These are phyloP conservation scores for Neodidymelliopsis sp. DNA, from an alignment of 2,329 filamentous ascomycete species.

Conservation along the genomic window DNA sequence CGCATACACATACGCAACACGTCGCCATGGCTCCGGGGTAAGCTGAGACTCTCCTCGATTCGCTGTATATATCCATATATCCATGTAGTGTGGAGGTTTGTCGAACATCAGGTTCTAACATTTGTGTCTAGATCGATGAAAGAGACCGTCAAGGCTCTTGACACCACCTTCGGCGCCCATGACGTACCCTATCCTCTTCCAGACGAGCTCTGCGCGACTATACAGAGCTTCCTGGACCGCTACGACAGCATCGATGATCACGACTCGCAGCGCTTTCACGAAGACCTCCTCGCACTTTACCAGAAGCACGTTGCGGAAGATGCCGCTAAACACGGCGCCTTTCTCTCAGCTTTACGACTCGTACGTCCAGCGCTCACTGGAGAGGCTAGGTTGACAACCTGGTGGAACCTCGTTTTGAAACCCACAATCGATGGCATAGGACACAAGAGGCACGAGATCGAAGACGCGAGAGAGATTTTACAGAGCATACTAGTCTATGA, in stretches of 20 bases:
- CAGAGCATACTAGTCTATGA: slow-evolving; percentile 71
- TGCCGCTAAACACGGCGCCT: slow-evolving; percentile 67
- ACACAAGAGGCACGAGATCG: slow-evolving; percentile 68
- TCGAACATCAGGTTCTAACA: neutral
- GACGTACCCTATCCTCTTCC: slow-evolving; percentile 65
- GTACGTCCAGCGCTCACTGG: slow-evolving; percentile 70
- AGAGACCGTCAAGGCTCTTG: slow-evolving; percentile 58
- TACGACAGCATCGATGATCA: slow-evolving; percentile 72
- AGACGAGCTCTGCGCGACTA: slow-evolving; percentile 66
- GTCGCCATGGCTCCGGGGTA: slow-evolving; percentile 15
- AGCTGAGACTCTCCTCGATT: neutral
- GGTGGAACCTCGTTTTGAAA: slow-evolving; percentile 72
- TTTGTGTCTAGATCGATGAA: slow-evolving; percentile 54
- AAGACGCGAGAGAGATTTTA: slow-evolving; percentile 70
- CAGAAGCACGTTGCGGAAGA: slow-evolving; percentile 67
- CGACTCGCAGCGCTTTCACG: slow-evolving; percentile 74
- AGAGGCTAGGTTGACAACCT: slow-evolving; percentile 69
- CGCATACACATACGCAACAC: neutral
- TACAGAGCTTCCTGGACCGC: slow-evolving; percentile 72
- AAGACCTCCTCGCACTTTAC: slow-evolving; percentile 74
- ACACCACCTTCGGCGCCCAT: slow-evolving; percentile 52
- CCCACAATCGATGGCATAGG: slow-evolving; percentile 65
- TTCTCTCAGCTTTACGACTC: slow-evolving; percentile 70
- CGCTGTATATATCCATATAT: neutral
- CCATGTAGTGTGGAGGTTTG: neutral